phyloP scores from a whole-genome alignment of 192 early-diverging fungal species.

The Entomortierella beljakovae region DNA sequence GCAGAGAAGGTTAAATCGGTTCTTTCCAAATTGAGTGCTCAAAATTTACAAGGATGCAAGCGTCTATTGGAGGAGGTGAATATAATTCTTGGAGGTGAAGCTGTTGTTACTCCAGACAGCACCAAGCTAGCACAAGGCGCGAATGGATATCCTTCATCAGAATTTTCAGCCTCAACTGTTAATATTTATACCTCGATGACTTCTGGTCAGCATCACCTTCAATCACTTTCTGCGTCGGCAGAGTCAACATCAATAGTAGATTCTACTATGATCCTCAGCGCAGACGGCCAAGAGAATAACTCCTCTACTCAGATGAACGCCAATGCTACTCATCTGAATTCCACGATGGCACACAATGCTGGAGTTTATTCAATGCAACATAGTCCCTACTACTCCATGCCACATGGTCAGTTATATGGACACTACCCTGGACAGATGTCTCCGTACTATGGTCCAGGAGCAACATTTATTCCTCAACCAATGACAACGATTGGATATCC shows the following conservation, averaged over 20 bases:
- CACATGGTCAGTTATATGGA: slow-evolving; percentile 40
- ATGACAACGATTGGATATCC: slow-evolving; percentile 40
- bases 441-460: slow-evolving; percentile 37
- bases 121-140: slow-evolving; percentile 17
- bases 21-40: slow-evolving; percentile 67
- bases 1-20: slow-evolving; percentile 78
- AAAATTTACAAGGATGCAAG: slow-evolving; percentile 83
- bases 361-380: slow-evolving; percentile 27
- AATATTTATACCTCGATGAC: slow-evolving; percentile 34
- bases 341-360: slow-evolving; percentile 17
- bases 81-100: slow-evolving; percentile 40
- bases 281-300: slow-evolving; percentile 27
- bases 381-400: slow-evolving; percentile 39
- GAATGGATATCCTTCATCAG: slow-evolving; percentile 17
- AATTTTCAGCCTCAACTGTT: slow-evolving; percentile 16
- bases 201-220: slow-evolving; percentile 23
- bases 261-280: slow-evolving; percentile 6
- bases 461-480: slow-evolving; percentile 30
- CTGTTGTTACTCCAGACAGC: slow-evolving; percentile 8
- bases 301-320: slow-evolving; percentile 16
- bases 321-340: background rate
- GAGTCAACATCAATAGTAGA: slow-evolving; percentile 8
- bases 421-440: slow-evolving; percentile 52
- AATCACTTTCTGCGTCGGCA: slow-evolving; percentile 4
- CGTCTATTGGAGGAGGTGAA: slow-evolving; percentile 82